Base-by-base conservation (phyloP, 176 grass and related monocot species). In the Hordeum marinum region DNA sequence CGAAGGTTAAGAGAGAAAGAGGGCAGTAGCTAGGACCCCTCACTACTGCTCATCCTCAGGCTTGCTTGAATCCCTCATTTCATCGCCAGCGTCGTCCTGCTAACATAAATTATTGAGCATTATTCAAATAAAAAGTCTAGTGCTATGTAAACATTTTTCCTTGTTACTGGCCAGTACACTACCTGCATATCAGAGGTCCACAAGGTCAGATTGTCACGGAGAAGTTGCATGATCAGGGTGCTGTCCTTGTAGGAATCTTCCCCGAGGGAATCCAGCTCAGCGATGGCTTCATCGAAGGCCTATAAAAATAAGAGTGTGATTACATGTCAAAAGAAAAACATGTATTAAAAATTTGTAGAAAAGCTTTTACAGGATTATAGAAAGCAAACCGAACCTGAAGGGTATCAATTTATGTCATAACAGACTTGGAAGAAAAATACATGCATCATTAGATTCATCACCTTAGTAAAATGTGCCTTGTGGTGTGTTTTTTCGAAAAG, bases 121-220 rank as follows among this genome's bases (percentile, higher is more conserved):
- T 71, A 23, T 34, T 36, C 6, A 25, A 10, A 17, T n/a, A 77
- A 35, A 52, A 80, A 18, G 25, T 0, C 23, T 10, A 55, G 10
- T 58, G 11, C 34, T 52, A 10, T 54, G 41, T 29, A 68, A 13
- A 57, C 7, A 34, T 24, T 23, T 14, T 58, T 63, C 34, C 29
- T 82, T 59, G 27, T 71, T 32, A 46, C 21, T 27, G 29, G 80
- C 58, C 36, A 61, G 39, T 24, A 75, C 60, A 75, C 36, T 70
- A 98, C 96, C 96, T 98, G 96, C 96, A 98, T 96, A 86, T 98
- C 96, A 50, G 96, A 98, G 72, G 91, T 98, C 96, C 96, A 98
- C 81, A 98, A 84, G 40, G 96, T 96, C 52, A 99, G 93, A 83
- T 99, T 99, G 84, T 99, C 97, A 9, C 97, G 94, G n/a, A 99